Base-by-base conservation (phyloP, 78 protist genomes). In the Bodo saltans region DNA sequence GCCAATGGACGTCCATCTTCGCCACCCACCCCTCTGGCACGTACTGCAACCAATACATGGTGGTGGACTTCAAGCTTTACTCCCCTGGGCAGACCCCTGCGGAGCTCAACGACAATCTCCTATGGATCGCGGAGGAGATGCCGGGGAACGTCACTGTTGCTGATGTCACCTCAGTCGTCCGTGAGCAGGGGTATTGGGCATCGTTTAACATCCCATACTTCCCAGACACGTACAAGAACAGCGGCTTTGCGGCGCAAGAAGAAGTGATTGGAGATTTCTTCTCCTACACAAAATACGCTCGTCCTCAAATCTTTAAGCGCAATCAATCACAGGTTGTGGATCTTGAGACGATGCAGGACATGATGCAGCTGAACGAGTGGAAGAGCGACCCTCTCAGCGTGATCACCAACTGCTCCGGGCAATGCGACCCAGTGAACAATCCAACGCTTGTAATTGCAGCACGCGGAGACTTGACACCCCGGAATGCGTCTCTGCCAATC, bases 181-280 rank as follows among this genome's bases (percentile, higher is more conserved):
- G 83, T 23, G 34, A 70, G 73, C 41, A 79, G 29, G 91, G 93
- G 26, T 92, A 90, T 85, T 92, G 88, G 92, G 89, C 93, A 21
- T 78, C 89, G 21, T 95, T 83, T 87, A 95, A 95, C 85, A 86
- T 93, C 17, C 96, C 96, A 32, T 92, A 53, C 83, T 92, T 79
- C 88, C 88, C 88, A 8, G 37, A 87, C 68, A 42, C 92, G 84
- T 92, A 79, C 83, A 78, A 88, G 41, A 32, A 72, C 34, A 81
- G 90, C 28, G 96, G 96, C 47, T 90, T 1, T 70, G 34, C 29
- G 41, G 42, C 2, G 69, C 32, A 3, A 47, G 32, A 1, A 60
- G 68, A 30, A 33, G 53, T 17, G 68, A 69, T 30, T 71, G 69
- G 33, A 52, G 47, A 38, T 3, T 79, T 42, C 68, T 87, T 70